Evolutionary conservation across 331 rosid species (phyloP), one percentile per base, ranked within the genome.

Genomic region (Telfairia occidentalis): DNA sequence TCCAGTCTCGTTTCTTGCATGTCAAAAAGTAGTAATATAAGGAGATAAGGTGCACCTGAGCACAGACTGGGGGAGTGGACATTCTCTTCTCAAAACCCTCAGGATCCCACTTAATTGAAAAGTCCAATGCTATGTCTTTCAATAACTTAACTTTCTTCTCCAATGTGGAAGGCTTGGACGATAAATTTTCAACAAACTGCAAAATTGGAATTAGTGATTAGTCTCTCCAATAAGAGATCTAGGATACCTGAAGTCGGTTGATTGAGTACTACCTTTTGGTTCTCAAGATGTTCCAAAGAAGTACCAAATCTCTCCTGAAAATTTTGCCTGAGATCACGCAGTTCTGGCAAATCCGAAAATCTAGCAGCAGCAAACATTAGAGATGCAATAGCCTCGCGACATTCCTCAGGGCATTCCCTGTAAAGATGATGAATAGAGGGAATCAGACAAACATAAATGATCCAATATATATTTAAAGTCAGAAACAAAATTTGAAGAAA

Each of bases 391-490:
- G 97, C 89, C 60, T 89, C 92, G 82, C 88, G 78, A 75, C 92
- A 89, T 53, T 95, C 96, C 86, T 95, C 96, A 5, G 97, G 99
- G 86, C 99, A 95, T 80, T 90, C 96, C 59, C 98, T 94, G 80
- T 40, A 81, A 74, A 72, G 69, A 66, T 42, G 73, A 78, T 55
- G 55, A 66, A 77, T 78, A 66, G 55, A 74, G 75, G 75, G 57
- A 77, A 16, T 43, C 74, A 19, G 21, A 19, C 64, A 40, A 0
- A 55, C 54, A 77, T 50, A 76, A 32, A 48, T 52, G 13, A 37
- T 77, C 15, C 43, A 46, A 1, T 21, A 28, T 69, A n/a, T n/a
- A n/a, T n/a, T n/a, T n/a, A 54, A 19, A 49, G n/a, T 45, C 58
- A 46, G 26, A 63, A 46, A 21, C 32, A 34, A 42, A 63, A 61